A percentile compares a stretch with the other conserved stretches of the same genome.
These are phyloP conservation scores for Buxus sempervirens DNA, from an alignment of 164 flowering plant species.

Conservation along the genomic window DNA sequence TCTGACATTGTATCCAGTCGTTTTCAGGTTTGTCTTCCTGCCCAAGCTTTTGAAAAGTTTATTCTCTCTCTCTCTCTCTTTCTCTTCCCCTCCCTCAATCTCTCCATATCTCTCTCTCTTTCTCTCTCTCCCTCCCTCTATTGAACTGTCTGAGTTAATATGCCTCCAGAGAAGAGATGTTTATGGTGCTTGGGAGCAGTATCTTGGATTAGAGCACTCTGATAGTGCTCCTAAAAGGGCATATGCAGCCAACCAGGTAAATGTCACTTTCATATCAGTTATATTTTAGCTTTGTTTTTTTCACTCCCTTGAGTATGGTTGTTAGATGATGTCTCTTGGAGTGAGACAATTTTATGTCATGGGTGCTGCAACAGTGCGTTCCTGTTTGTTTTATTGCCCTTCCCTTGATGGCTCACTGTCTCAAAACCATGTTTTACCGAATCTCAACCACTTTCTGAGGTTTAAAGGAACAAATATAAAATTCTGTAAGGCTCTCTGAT, in stretches of 20 bases:
- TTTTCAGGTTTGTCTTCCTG: constrained; percentile 52
- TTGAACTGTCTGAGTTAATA: not conserved
- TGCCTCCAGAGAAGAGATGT: constrained; percentile 63
- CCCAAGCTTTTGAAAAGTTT: too few relatives aligned
- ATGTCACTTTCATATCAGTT: not conserved
- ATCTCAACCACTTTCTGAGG: too few relatives aligned
- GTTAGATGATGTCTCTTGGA: not conserved
- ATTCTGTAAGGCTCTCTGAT: not conserved
- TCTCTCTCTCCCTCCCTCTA: not conserved
- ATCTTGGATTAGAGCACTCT: constrained; percentile 82
- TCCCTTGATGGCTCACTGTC: too few relatives aligned
- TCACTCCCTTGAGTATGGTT: not conserved
- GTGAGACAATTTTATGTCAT: not conserved
- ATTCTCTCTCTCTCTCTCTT: constrained; percentile 2
- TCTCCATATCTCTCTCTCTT: not conserved
- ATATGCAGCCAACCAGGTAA: constrained; percentile 64
- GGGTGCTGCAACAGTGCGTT: too few relatives aligned
- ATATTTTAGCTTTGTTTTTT: not conserved
- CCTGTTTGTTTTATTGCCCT: too few relatives aligned
- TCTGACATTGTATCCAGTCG: constrained; percentile 60
- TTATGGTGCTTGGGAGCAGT: constrained; percentile 94
- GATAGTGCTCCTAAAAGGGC: constrained; percentile 70
- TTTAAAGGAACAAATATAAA: too few relatives aligned
- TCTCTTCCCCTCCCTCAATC: constrained; percentile 1
- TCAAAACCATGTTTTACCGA: too few relatives aligned